Conservation (phyloP, 31 red algal genomes). For the Endocladia muricata region DNA sequence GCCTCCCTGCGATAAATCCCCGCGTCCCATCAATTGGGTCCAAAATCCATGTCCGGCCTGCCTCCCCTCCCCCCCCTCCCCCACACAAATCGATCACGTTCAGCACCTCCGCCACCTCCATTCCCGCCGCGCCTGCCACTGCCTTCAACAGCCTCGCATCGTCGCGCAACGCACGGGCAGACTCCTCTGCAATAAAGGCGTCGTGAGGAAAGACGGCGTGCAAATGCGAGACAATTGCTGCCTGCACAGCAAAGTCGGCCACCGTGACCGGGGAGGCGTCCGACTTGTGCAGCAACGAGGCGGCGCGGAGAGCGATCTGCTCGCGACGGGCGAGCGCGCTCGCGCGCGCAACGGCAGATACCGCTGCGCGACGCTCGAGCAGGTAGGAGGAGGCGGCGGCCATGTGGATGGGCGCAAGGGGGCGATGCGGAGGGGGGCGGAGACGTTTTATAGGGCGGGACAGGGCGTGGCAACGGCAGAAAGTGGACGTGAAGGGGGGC, state of each 20-base stretch:
- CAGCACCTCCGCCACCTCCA: slow-evolving; percentile 42
- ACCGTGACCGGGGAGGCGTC: slow-evolving; percentile 91
- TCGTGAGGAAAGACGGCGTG: slow-evolving; percentile 64
- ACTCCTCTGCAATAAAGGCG: slow-evolving; percentile 90
- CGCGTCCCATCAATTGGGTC: slow-evolving; percentile 97
- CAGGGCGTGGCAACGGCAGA: too few species aligned
- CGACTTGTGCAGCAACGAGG: slow-evolving; percentile 33
- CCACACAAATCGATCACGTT: slow-evolving; percentile 56
- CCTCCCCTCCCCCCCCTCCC: slow-evolving; percentile 40
- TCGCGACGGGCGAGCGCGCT: slow-evolving; percentile 33
- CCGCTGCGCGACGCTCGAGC: slow-evolving; percentile 29
- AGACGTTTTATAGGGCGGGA: too few species aligned
- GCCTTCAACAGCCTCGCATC: slow-evolving; percentile 20
- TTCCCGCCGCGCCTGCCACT: slow-evolving; percentile 29
- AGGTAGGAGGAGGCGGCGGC: neutral
- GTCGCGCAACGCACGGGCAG: slow-evolving; percentile 30
- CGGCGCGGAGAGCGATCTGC: slow-evolving; percentile 19
- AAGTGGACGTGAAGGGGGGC: too few species aligned
- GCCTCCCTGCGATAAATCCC: slow-evolving; percentile 81
- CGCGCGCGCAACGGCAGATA: slow-evolving; percentile 33
- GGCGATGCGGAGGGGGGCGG: too few species aligned
- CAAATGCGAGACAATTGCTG: slow-evolving; percentile 66
- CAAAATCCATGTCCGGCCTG: slow-evolving; percentile 78
- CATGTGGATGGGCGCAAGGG: too few species aligned
- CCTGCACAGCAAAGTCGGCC: slow-evolving; percentile 93